Conservation (phyloP, 2,329 filamentous ascomycete genomes). For the Fusarium odoratissimum region DNA sequence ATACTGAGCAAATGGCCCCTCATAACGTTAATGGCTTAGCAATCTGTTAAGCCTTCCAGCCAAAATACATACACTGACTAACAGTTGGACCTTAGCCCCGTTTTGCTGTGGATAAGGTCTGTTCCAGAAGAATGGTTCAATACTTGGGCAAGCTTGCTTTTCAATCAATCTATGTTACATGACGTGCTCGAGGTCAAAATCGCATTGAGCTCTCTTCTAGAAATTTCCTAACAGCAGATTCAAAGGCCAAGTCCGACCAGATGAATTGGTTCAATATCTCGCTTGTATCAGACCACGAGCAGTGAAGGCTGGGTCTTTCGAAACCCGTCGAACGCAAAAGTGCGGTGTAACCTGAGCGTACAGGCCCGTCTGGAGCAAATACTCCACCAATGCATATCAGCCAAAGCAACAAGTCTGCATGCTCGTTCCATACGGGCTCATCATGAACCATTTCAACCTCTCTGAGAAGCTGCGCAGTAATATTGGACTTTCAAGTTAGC, state of each 20-base stretch:
- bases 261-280: background rate
- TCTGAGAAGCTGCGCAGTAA: background rate
- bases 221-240: background rate
- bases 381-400: conserved; percentile 2
- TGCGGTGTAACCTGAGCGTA: background rate
- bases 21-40: background rate
- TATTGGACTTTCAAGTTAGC: background rate
- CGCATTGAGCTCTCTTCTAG: background rate
- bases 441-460: background rate
- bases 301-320: fast-evolving
- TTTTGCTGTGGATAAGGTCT: background rate
- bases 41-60: background rate
- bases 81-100: fast-evolving
- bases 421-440: background rate
- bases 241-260: conserved; percentile 6
- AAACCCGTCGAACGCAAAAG: background rate
- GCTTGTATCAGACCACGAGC: background rate
- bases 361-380: background rate
- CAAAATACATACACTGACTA: fast-evolving
- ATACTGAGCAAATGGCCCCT: background rate
- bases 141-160: background rate
- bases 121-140: background rate
- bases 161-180: background rate
- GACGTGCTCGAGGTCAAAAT: background rate
- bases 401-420: background rate